Conservation (phyloP, 805 yeast genomes). For the Nakazawaea pomicola region DNA sequence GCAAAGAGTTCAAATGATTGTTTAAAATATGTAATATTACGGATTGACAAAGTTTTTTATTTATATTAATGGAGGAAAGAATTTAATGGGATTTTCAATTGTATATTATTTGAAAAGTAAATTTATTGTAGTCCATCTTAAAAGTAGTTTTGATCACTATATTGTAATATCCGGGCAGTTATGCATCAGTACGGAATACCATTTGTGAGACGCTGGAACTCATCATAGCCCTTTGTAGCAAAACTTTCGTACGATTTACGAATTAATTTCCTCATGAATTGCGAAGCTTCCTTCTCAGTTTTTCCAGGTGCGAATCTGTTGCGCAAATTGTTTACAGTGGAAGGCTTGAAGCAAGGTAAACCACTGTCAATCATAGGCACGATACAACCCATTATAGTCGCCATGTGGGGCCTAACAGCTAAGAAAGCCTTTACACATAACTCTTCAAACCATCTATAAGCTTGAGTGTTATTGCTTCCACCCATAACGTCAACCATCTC, state of each 20-base stretch:
- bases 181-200: constrained; percentile 88
- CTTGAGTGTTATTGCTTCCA: constrained; percentile 79
- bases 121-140: too few species aligned
- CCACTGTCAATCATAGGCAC: constrained; percentile 94
- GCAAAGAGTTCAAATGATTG: too few species aligned
- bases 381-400: constrained; percentile 78
- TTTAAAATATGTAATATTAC: too few species aligned
- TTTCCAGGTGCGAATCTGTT: constrained; percentile 77
- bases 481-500: constrained; percentile 98
- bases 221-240: constrained; percentile 94
- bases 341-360: constrained; percentile 90
- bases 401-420: constrained; percentile 84
- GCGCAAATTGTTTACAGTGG: constrained; percentile 74
- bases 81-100: too few species aligned
- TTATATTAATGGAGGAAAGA: too few species aligned
- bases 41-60: too few species aligned
- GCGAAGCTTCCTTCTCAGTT: constrained; percentile 81
- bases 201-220: constrained; percentile 92
- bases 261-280: constrained; percentile 69
- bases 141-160: too few species aligned
- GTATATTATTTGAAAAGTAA: too few species aligned
- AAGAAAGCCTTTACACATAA: constrained; percentile 89
- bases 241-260: constrained; percentile 78
- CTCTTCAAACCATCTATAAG: constrained; percentile 91
- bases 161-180: too few species aligned